Conservation (phyloP, 257 asterid genomes). For the Agastache rugosa region DNA sequence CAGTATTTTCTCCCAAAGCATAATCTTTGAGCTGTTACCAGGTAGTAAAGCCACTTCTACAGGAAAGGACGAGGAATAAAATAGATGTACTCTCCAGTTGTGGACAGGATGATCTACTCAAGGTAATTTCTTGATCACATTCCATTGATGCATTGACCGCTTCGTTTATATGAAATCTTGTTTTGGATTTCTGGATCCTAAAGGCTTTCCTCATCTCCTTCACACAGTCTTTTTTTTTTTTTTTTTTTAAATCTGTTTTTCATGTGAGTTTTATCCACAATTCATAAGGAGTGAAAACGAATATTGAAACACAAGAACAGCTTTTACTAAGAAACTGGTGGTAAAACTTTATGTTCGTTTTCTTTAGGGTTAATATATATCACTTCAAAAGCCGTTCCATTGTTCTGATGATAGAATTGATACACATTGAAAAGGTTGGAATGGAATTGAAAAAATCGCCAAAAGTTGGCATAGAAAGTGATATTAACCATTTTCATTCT, state of each 20-base stretch:
- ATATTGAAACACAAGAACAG: too few relatives aligned
- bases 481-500: neutral
- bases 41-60: conserved; percentile 75
- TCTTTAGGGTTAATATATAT: too few relatives aligned
- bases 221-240: neutral
- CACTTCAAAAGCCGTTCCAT: too few relatives aligned
- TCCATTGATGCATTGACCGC: conserved; percentile 4
- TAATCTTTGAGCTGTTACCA: conserved; percentile 35
- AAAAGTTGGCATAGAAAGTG: too few relatives aligned
- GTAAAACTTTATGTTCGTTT: too few relatives aligned
- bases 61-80: conserved; percentile 66
- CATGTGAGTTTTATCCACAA: too few relatives aligned
- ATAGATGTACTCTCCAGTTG: conserved; percentile 61
- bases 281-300: too few relatives aligned
- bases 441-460: too few relatives aligned
- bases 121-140: conserved; percentile 49
- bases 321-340: too few relatives aligned
- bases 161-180: neutral
- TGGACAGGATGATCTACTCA: conserved; percentile 63
- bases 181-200: conserved; percentile 3
- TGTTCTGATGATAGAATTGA: too few relatives aligned
- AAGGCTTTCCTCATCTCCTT: neutral
- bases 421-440: too few relatives aligned
- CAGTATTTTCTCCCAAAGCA: neutral
- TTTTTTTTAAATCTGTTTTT: too few relatives aligned